These are phyloP conservation scores for Ramaria sp. DNA, from an alignment of 768 basidiomycete genomes.

Conservation along the genomic window DNA sequence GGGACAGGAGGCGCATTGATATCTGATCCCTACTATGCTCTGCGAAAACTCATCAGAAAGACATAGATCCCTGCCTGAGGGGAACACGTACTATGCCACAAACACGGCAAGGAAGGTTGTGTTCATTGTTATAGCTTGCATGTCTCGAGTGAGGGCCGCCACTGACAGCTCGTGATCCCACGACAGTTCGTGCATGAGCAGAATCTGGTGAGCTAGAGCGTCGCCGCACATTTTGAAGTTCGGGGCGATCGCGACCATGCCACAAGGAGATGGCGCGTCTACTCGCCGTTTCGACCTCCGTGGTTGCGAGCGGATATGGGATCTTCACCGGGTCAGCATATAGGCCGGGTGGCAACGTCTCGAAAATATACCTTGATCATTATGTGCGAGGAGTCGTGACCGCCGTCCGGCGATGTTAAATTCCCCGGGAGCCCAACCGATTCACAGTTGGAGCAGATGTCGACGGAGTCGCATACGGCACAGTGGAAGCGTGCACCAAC, in stretches of 20 bases:
- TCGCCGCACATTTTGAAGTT: conserved; percentile 21
- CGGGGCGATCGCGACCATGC: conserved; percentile 63
- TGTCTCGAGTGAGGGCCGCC: not conserved
- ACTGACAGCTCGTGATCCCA: conserved; percentile 35
- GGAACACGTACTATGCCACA: conserved; percentile 42
- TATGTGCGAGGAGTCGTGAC: conserved; percentile 79
- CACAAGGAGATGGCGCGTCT: conserved; percentile 64
- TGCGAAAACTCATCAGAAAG: conserved; percentile 18
- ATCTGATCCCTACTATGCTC: conserved; percentile 70
- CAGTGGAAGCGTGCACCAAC: conserved; percentile 91
- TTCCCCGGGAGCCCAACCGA: conserved; percentile 79
- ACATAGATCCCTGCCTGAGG: not conserved
- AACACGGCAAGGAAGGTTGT: conserved; percentile 49
- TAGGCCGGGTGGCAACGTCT: not conserved
- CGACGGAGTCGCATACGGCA: conserved; percentile 74
- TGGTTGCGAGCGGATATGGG: conserved; percentile 66
- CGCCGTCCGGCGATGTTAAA: conserved; percentile 63
- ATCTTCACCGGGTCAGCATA: conserved; percentile 39
- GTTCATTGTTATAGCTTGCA: conserved; percentile 30
- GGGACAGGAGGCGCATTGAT: conserved; percentile 85
- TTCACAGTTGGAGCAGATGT: conserved; percentile 83
- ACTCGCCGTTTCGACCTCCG: conserved; percentile 69
- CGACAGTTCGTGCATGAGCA: conserved; percentile 56
- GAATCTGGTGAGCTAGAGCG: conserved; percentile 47
- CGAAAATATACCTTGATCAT: conserved; percentile 64